Conservation (phyloP, 768 basidiomycete species). For the Paxillus rubicundulus region DNA sequence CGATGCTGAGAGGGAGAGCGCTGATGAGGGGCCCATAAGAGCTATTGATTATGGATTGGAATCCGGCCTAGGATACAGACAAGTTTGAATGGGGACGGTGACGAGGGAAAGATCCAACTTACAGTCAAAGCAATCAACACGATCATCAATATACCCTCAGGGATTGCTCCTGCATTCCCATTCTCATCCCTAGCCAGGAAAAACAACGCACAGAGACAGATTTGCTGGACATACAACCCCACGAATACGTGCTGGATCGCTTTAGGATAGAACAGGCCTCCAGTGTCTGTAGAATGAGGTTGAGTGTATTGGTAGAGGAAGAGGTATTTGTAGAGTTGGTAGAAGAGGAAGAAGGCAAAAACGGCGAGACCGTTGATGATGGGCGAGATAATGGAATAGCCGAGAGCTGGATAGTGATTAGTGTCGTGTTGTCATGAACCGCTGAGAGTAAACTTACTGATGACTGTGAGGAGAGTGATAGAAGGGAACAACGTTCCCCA, state of each 20-base stretch:
- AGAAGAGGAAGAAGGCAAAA: conserved; percentile 80
- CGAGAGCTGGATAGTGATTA: conserved; percentile 46
- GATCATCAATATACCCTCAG: conserved; percentile 82
- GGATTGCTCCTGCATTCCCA: conserved; percentile 51
- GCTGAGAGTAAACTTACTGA: conserved; percentile 49
- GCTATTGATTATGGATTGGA: conserved; percentile 68
- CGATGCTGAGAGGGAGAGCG: conserved; percentile 75
- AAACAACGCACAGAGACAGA: conserved; percentile 85
- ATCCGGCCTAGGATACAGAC: conserved; percentile 45
- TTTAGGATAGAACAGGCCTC: conserved; percentile 93
- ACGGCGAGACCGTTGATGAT: conserved; percentile 90
- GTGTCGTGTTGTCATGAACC: not conserved
- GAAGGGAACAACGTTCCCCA: conserved; percentile 77
- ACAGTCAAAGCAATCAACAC: conserved; percentile 84
- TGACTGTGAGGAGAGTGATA: conserved; percentile 78
- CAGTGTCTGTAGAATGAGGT: conserved; percentile 69
- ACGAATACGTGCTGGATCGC: conserved; percentile 93
- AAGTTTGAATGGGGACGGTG: not conserved
- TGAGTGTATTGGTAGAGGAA: conserved; percentile 81
- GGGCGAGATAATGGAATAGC: conserved; percentile 88
- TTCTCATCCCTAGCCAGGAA: conserved; percentile 73
- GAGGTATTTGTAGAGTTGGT: conserved; percentile 81
- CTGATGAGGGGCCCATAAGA: conserved; percentile 79
- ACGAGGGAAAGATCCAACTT: conserved; percentile 21
- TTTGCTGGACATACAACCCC: conserved; percentile 86